A percentile compares a stretch with the other conserved stretches of the same genome.
These are phyloP conservation scores for Eucalyptus marginata DNA, from an alignment of 345 rosid genomes.

Conservation along the genomic window DNA sequence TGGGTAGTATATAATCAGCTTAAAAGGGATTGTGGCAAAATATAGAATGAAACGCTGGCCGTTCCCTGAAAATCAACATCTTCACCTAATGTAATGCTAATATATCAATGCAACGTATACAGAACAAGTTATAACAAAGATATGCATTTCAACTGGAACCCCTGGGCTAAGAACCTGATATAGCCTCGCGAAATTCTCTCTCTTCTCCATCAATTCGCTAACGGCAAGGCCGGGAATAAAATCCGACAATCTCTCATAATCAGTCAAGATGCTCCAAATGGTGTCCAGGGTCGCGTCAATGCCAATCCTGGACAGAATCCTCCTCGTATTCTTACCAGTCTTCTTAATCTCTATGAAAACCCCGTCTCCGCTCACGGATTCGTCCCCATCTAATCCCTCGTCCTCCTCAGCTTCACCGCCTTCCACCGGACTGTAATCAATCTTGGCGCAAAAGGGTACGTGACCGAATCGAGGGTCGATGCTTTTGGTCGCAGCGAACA, in stretches of 20 bases:
- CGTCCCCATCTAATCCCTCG: conserved; percentile 19
- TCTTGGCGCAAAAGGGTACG: conserved; percentile 8
- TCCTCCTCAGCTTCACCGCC: not conserved
- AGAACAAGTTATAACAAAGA: not conserved
- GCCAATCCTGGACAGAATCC: conserved; percentile 58
- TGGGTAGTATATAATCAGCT: not conserved
- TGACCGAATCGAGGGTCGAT: not conserved
- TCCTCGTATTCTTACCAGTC: conserved; percentile 51
- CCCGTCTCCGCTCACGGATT: conserved; percentile 34
- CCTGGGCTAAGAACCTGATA: conserved; percentile 29
- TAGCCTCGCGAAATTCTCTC: conserved; percentile 58
- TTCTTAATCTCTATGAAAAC: conserved; percentile 41
- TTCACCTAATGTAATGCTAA: not conserved
- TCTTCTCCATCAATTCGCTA: conserved; percentile 68
- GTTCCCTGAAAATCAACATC: not conserved
- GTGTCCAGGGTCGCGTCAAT: conserved; percentile 61
- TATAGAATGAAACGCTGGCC: not conserved
- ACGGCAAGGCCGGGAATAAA: conserved; percentile 74
- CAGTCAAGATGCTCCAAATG: conserved; percentile 70
- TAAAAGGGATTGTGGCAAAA: not conserved
- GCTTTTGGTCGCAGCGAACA: not conserved
- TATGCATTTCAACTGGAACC: not conserved
- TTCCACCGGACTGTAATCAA: conserved; percentile 2
- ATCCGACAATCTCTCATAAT: conserved; percentile 72
- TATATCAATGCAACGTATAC: not conserved